phyloP scores from a whole-genome alignment of 2,329 filamentous ascomycete genomes.

The Ophiognomonia clavigignenti-juglandacearum region DNA sequence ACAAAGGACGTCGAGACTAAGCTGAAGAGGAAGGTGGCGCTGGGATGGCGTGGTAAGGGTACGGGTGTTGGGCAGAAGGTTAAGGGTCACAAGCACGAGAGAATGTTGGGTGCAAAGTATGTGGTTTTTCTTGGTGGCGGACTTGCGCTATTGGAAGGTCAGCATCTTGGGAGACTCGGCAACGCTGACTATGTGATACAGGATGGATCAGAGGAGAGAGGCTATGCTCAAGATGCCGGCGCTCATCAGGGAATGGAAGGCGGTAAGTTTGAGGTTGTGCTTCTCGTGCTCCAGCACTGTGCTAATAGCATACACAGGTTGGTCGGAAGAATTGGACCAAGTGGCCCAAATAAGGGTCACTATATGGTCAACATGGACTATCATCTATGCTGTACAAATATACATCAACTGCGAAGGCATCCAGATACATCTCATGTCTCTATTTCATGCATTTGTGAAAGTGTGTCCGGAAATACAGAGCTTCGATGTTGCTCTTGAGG shows the following conservation, averaged over 20 bases:
- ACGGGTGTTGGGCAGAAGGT: conserved; percentile 89
- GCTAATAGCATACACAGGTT: conserved; percentile 39
- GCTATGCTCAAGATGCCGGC: conserved; percentile 95
- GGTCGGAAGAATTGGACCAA: conserved; percentile 53
- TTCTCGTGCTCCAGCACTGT: conserved; percentile 7
- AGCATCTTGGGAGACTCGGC: neutral
- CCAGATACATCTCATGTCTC: no score
- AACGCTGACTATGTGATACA: conserved; percentile 33
- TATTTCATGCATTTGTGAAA: no score
- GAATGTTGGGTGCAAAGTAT: conserved; percentile 71
- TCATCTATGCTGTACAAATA: conserved; percentile 3
- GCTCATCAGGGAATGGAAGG: conserved; percentile 89
- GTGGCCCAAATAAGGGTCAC: conserved; percentile 49
- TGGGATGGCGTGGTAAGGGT: conserved; percentile 81
- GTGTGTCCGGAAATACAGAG: no score
- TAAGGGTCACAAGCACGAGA: conserved; percentile 93
- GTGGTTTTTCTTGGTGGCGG: conserved; percentile 27
- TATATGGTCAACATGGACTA: neutral
- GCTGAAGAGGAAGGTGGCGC: conserved; percentile 68
- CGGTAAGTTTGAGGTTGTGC: conserved; percentile 52
- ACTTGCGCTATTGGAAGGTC: neutral
- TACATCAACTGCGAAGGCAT: conserved; percentile 1
- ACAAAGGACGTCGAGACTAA: conserved; percentile 69
- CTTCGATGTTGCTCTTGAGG: no score
- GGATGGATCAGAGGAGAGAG: conserved; percentile 81